Conservation (phyloP, 805 yeast species). For the Candida jianshihensis region DNA sequence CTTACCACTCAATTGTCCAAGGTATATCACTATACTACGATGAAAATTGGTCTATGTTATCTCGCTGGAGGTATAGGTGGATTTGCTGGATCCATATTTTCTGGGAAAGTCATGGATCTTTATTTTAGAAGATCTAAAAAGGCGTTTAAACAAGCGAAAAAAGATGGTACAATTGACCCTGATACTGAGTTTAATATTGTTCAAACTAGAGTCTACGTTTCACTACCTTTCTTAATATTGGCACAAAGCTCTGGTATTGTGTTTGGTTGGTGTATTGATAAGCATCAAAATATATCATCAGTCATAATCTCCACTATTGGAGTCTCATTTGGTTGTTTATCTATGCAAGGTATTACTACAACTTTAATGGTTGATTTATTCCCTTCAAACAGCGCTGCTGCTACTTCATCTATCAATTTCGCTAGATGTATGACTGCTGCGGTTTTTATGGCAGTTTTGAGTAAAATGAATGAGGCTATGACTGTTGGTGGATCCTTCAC, state of each 20-base stretch:
- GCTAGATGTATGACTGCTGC: conserved; percentile 72
- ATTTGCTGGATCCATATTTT: conserved; percentile 44
- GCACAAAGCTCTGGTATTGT: conserved; percentile 33
- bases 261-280: conserved; percentile 68
- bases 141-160: too few species aligned
- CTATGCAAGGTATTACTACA: conserved; percentile 43
- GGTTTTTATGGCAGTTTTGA: conserved; percentile 57
- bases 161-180: conserved; percentile 19
- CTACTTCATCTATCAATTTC: conserved; percentile 66
- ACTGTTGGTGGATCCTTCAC: conserved; percentile 74
- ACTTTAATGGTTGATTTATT: conserved; percentile 67
- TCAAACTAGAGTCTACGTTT: conserved; percentile 44
- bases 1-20: conserved; percentile 42
- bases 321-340: conserved; percentile 49
- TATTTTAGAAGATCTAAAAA: conserved; percentile 35
- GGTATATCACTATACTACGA: conserved; percentile 40
- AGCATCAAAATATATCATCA: conserved; percentile 39
- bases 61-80: conserved; percentile 67
- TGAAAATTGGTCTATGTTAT: conserved; percentile 60
- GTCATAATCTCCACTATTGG: conserved; percentile 52
- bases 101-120: conserved; percentile 51
- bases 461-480: conserved; percentile 50
- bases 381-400: conserved; percentile 64
- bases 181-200: conserved; percentile 40
- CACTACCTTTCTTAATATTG: conserved; percentile 33